Percentiles rank a stretch among this genome's conserved stretches.
Evolutionary conservation across 2,329 filamentous ascomycete genomes (phyloP).

Genomic region (Penicillium sclerotigenum): DNA sequence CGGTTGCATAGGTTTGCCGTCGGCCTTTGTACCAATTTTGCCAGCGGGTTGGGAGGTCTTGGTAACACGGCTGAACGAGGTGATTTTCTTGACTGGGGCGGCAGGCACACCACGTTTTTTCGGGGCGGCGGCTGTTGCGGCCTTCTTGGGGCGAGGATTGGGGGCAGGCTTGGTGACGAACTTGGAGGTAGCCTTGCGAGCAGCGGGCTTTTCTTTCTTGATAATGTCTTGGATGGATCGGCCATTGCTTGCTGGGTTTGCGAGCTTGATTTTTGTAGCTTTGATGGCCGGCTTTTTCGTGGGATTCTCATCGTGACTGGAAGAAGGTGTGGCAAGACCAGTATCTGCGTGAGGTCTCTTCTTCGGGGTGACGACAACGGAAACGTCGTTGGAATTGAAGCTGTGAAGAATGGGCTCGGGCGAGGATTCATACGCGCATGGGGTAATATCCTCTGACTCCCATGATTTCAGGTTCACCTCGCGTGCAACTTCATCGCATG

Average conservation of each 20-base stretch:
- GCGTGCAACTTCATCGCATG: slow-evolving; percentile 81
- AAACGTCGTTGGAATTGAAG: slow-evolving; percentile 13
- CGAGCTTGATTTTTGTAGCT: slow-evolving; percentile 4
- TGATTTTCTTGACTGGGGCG: neutral
- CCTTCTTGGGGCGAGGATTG: slow-evolving; percentile 16
- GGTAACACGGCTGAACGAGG: slow-evolving; percentile 28
- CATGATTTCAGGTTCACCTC: slow-evolving; percentile 62
- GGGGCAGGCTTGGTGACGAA: neutral
- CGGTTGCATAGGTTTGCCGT: slow-evolving; percentile 36
- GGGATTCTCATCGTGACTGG: slow-evolving; percentile 39
- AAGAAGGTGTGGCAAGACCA: slow-evolving; percentile 43
- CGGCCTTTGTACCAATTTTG: slow-evolving; percentile 25
- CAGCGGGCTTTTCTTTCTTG: slow-evolving; percentile 21
- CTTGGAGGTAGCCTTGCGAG: neutral
- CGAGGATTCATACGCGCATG: slow-evolving; percentile 34
- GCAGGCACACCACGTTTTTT: slow-evolving; percentile 14
- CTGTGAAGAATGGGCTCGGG: slow-evolving; percentile 16
- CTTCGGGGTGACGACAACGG: slow-evolving; percentile 43
- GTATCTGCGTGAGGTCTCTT: slow-evolving; percentile 35
- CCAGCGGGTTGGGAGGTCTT: slow-evolving; percentile 28
- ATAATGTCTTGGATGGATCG: slow-evolving; percentile 28
- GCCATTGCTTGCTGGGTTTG: slow-evolving; percentile 34
- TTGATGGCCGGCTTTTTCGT: slow-evolving; percentile 21
- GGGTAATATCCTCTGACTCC: slow-evolving; percentile 45
- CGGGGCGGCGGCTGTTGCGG: slow-evolving; percentile 9